Evolutionary conservation across 768 basidiomycete species (phyloP).

Genomic region (Suillus paluster): DNA sequence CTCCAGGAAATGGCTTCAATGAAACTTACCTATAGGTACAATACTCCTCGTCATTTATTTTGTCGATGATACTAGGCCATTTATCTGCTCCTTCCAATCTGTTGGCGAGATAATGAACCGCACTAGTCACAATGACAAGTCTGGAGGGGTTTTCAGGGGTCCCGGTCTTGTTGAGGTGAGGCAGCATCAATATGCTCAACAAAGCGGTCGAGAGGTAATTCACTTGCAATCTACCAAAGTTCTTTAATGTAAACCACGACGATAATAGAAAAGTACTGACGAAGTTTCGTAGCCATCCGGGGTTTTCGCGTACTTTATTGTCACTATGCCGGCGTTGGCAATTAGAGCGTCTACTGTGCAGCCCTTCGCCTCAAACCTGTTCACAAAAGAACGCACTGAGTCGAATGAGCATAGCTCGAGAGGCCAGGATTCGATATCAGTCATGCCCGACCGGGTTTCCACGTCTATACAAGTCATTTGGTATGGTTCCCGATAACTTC

Average conservation of each 20-base stretch:
- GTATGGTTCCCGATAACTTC: not conserved
- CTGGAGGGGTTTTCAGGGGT: constrained; percentile 26
- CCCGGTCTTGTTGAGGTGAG: constrained; percentile 36
- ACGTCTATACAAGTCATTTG: constrained; percentile 19
- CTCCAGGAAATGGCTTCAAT: constrained; percentile 2
- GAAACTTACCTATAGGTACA: constrained; percentile 30
- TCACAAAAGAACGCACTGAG: constrained; percentile 37
- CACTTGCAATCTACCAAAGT: constrained; percentile 34
- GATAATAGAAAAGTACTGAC: constrained; percentile 25
- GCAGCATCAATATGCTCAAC: constrained; percentile 40
- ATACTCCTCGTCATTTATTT: constrained; percentile 29
- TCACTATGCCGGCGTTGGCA: constrained; percentile 33
- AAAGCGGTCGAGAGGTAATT: constrained; percentile 41
- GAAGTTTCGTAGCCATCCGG: constrained; percentile 42
- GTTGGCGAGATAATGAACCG: constrained; percentile 22
- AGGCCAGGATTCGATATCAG: constrained; percentile 32
- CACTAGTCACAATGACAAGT: constrained; percentile 37
- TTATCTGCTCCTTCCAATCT: constrained; percentile 13
- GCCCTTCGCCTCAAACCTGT: constrained; percentile 30
- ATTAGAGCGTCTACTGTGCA: constrained; percentile 34
- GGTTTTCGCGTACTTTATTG: constrained; percentile 26
- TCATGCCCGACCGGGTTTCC: constrained; percentile 15
- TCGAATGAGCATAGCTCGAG: constrained; percentile 39
- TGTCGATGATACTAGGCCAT: constrained; percentile 33
- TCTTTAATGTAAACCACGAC: not conserved